A percentile compares a stretch with the other conserved stretches of the same genome.
Evolutionary conservation across 1,284 basidiomycete species (phyloP).

Genomic region (Lignosus rhinocerotis): DNA sequence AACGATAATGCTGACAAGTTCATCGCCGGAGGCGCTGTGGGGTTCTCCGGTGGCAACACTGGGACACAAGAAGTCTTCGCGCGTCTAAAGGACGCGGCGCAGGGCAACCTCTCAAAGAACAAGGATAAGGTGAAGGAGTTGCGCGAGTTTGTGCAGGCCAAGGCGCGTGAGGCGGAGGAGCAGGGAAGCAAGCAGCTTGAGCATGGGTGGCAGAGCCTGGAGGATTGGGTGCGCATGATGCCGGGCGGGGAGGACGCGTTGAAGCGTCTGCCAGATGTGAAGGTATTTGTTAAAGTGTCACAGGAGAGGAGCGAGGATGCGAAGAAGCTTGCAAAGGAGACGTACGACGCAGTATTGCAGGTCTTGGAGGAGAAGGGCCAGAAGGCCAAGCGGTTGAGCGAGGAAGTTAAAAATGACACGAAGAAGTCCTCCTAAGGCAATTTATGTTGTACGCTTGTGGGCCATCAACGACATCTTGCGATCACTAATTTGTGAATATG

Average conservation of each 20-base stretch:
- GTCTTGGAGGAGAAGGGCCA: constrained; percentile 38
- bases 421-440: constrained; percentile 13
- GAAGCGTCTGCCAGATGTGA: constrained; percentile 33
- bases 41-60: constrained; percentile 16
- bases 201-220: constrained; percentile 20
- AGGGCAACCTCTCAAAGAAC: constrained; percentile 27
- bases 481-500: too few species aligned
- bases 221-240: constrained; percentile 19
- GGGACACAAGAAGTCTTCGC: constrained; percentile 32
- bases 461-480: too few species aligned
- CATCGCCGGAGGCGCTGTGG: constrained; percentile 23
- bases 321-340: constrained; percentile 36
- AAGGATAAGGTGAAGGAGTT: constrained; percentile 36
- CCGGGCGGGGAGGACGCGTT: constrained; percentile 24
- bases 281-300: constrained; percentile 33
- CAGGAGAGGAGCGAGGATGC: constrained; percentile 35
- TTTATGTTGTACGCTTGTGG: not conserved
- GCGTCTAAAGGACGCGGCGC: constrained; percentile 29
- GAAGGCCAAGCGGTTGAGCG: constrained; percentile 35
- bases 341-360: constrained; percentile 36
- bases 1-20: constrained; percentile 29
- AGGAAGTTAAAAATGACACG: constrained; percentile 30
- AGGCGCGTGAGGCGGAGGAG: constrained; percentile 30
- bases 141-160: constrained; percentile 31
- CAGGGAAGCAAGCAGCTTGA: constrained; percentile 15